A percentile compares a stretch with the other conserved stretches of the same genome.
Evolutionary conservation across 768 basidiomycete genomes (phyloP).

Genomic region (Amanita subjunquillea): DNA sequence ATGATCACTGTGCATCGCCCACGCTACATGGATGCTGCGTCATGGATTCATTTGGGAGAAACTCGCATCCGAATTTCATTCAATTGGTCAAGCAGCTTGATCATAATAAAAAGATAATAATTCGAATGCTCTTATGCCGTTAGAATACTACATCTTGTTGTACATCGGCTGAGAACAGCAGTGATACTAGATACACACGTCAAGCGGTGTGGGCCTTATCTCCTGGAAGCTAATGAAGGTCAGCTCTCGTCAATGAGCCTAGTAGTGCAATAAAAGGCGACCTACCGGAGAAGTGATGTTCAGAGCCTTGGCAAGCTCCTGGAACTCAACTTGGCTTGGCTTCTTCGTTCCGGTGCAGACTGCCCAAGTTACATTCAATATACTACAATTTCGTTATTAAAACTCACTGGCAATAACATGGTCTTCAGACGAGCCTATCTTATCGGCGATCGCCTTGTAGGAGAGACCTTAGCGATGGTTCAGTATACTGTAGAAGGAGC

Average conservation of each 20-base stretch:
- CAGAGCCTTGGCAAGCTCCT: slow-evolving; percentile 31
- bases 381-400: neutral
- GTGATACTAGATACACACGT: neutral
- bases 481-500: neutral
- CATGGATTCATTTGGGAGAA: too few relatives aligned
- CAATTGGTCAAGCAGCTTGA: too few relatives aligned
- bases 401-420: slow-evolving; percentile 46
- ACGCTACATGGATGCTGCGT: too few relatives aligned
- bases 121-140: too few relatives aligned
- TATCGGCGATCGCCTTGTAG: slow-evolving; percentile 36
- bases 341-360: slow-evolving; percentile 35
- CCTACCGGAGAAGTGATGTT: slow-evolving; percentile 19
- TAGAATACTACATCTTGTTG: too few relatives aligned
- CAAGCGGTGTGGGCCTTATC: neutral
- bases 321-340: slow-evolving; percentile 41
- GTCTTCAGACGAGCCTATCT: slow-evolving; percentile 29
- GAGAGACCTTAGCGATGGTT: slow-evolving; percentile 28
- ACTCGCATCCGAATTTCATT: too few relatives aligned
- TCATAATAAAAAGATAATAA: too few relatives aligned
- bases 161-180: too few relatives aligned
- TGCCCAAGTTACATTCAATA: slow-evolving; percentile 11
- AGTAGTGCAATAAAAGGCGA: neutral
- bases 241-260: neutral
- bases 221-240: neutral
- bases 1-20: too few relatives aligned